Conservation (phyloP, 257 asterid genomes). For the Vinca minor region DNA sequence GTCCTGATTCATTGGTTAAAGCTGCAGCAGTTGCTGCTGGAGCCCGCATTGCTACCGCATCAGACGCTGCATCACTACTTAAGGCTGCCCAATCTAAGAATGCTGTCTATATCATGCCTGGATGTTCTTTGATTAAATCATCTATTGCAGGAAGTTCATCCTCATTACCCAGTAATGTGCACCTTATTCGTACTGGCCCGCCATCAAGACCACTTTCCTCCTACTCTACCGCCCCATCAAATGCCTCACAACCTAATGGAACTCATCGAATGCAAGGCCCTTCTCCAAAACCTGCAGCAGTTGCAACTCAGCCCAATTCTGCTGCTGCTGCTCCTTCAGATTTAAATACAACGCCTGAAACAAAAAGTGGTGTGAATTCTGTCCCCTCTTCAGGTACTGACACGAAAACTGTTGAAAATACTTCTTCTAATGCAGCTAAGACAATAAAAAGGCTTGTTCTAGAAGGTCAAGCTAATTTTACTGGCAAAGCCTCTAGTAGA, state of each 20-base stretch:
- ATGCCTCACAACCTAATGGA: constrained; percentile 27
- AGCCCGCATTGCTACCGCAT: constrained; percentile 59
- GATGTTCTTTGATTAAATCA: constrained; percentile 43
- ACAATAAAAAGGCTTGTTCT: constrained; percentile 19
- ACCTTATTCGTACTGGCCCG: constrained; percentile 55
- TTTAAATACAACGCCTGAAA: constrained; percentile 15
- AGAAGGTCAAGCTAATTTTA: constrained; percentile 17
- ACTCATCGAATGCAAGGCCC: constrained; percentile 30
- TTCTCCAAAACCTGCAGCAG: constrained; percentile 26
- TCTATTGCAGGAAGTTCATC: constrained; percentile 30
- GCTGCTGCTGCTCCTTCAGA: constrained; percentile 14
- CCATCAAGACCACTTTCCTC: constrained; percentile 44
- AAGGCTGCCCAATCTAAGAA: constrained; percentile 59
- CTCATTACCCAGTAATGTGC: constrained; percentile 77
- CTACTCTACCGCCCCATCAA: constrained; percentile 29
- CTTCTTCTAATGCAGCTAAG: constrained; percentile 21
- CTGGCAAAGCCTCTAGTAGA: constrained; percentile 8
- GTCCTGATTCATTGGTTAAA: constrained; percentile 57
- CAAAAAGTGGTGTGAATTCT: constrained; percentile 17
- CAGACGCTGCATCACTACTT: constrained; percentile 51
- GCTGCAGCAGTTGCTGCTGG: constrained; percentile 87
- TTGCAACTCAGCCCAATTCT: constrained; percentile 21
- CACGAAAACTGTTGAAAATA: constrained; percentile 17
- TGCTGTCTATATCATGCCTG: constrained; percentile 53
- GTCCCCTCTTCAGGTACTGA: constrained; percentile 17